phyloP scores from a whole-genome alignment of 257 asterid genomes.

The Solanum megistacrolobum region DNA sequence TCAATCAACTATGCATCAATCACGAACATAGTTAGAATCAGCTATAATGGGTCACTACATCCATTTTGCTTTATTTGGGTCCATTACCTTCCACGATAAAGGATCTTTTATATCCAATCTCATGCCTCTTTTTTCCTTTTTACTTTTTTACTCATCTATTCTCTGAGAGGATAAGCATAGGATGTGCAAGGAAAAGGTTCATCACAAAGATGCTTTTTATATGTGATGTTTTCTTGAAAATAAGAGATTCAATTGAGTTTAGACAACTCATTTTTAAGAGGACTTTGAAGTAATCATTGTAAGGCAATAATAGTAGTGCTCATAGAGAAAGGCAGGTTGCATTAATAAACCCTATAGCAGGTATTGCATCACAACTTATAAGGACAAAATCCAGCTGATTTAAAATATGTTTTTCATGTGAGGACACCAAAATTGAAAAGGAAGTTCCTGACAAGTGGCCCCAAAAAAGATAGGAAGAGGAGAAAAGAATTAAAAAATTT shows the following conservation, averaged over 20 bases:
- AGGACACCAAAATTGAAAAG: neutral
- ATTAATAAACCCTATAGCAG: neutral
- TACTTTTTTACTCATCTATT: neutral
- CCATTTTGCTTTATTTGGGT: neutral
- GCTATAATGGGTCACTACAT: neutral
- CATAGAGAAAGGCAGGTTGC: neutral
- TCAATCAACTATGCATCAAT: neutral
- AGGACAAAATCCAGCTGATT: neutral
- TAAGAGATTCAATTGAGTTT: neutral
- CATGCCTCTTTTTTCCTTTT: neutral
- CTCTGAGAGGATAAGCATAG: neutral
- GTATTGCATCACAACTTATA: neutral
- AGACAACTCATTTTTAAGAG: neutral
- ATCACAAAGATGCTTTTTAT: neutral
- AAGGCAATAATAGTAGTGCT: neutral
- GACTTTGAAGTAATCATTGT: neutral
- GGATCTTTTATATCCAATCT: neutral
- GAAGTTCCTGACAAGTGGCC: neutral
- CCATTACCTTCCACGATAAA: neutral
- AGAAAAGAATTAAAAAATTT: neutral
- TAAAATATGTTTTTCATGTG: neutral
- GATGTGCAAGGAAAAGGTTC: neutral
- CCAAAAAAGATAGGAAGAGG: neutral
- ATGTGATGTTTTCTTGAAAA: neutral
- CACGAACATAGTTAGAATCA: neutral